A percentile compares a stretch with the other conserved stretches of the same genome.
These are phyloP conservation scores for Ophiostoma tasmaniense DNA, from an alignment of 2,329 filamentous ascomycete species.

Conservation along the genomic window DNA sequence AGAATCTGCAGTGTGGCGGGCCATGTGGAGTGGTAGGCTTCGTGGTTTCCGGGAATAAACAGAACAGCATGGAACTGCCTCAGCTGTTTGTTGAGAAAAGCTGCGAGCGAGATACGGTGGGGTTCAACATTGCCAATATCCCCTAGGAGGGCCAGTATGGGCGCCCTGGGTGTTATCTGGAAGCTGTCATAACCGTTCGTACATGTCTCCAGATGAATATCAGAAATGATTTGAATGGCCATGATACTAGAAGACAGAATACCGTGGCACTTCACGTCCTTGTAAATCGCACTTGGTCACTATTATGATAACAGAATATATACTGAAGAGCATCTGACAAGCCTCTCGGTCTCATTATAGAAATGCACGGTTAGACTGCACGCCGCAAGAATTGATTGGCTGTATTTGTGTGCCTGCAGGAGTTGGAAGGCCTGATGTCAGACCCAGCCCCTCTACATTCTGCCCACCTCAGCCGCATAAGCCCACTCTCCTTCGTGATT, in stretches of 20 bases:
- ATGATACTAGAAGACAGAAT: too few species aligned
- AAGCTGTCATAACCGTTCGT: neutral
- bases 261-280: neutral
- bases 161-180: neutral
- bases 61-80: neutral
- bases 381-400: neutral
- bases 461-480: too few species aligned
- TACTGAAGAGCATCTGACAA: too few species aligned
- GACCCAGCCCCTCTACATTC: too few species aligned
- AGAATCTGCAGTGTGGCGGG: neutral
- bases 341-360: neutral
- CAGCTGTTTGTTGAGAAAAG: neutral
- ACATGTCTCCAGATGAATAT: neutral
- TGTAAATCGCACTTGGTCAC: too few species aligned
- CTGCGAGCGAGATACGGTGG: neutral
- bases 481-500: too few species aligned
- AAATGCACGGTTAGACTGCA: neutral
- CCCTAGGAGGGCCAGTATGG: neutral
- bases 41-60: neutral
- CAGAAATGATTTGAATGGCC: neutral
- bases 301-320: too few species aligned
- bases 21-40: neutral
- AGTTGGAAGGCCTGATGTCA: too few species aligned
- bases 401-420: neutral
- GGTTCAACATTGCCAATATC: neutral